phyloP scores from a whole-genome alignment of 164 flowering plant genomes.

The Berberis thunbergii region DNA sequence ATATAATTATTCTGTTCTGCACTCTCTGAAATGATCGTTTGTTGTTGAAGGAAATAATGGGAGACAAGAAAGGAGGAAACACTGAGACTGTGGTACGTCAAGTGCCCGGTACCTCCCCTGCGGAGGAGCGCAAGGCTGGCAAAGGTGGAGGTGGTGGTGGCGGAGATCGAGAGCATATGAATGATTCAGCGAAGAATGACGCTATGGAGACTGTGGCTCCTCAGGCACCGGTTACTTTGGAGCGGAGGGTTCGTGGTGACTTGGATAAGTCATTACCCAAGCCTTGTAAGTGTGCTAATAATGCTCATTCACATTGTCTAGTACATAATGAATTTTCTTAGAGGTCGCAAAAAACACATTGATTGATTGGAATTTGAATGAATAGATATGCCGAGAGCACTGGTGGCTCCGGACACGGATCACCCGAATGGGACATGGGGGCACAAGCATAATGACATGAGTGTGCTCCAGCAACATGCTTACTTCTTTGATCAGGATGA shows the following conservation, averaged over 20 bases:
- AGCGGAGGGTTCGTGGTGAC: constrained; percentile 48
- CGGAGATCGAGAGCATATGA: background rate
- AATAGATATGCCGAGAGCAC: constrained; percentile 71
- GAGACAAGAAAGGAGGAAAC: background rate
- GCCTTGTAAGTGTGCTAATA: constrained; percentile 43
- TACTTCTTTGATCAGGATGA: constrained; percentile 70
- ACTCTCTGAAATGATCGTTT: background rate
- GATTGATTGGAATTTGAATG: background rate
- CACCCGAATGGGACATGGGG: constrained; percentile 61
- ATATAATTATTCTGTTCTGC: background rate
- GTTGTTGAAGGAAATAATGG: background rate
- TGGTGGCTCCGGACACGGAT: constrained; percentile 53
- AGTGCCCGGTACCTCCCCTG: background rate
- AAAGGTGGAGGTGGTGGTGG: too few species aligned
- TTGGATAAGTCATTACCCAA: constrained; percentile 57
- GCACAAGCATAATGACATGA: constrained; percentile 42
- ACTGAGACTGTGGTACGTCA: background rate
- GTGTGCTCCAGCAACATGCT: constrained; percentile 77
- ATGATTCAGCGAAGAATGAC: constrained; percentile 6
- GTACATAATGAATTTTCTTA: too few species aligned
- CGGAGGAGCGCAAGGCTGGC: background rate
- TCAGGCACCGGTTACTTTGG: constrained; percentile 56
- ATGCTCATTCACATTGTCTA: too few species aligned
- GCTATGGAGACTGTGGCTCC: constrained; percentile 56
- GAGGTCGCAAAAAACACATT: background rate